A percentile compares a stretch with the other conserved stretches of the same genome.
Conservation (phyloP, 169 alveolate genomes). For the Eimeria falciformis region DNA sequence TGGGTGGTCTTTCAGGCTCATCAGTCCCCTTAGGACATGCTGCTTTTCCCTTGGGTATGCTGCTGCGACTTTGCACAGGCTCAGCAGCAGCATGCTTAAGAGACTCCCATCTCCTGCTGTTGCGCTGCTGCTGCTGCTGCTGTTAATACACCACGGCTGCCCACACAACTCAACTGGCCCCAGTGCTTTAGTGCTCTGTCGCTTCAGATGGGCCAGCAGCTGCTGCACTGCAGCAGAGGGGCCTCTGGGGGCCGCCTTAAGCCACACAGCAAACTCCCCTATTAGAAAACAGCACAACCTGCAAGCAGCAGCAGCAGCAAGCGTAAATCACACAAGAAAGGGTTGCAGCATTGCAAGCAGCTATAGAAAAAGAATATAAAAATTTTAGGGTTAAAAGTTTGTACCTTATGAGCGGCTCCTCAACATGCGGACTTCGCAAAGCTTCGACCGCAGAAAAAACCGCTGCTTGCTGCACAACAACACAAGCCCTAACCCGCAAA, state of each 20-base stretch:
- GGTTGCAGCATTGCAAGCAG: too few relatives aligned
- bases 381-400: too few relatives aligned
- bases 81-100: not conserved
- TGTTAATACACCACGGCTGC: not conserved
- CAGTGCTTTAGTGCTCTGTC: not conserved
- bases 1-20: not conserved
- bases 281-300: not conserved
- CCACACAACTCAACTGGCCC: not conserved
- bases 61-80: slow-evolving; percentile 4
- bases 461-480: not conserved
- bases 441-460: not conserved
- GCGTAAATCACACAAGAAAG: too few relatives aligned
- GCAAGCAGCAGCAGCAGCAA: not conserved
- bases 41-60: not conserved
- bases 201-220: not conserved
- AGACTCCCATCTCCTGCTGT: not conserved
- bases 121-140: not conserved
- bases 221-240: not conserved
- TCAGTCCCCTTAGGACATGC: not conserved
- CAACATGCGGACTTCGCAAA: not conserved
- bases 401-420: not conserved
- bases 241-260: not conserved
- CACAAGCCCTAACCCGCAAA: too few relatives aligned
- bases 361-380: too few relatives aligned
- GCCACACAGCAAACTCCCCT: not conserved